These are phyloP conservation scores for Pseudonectria foliicola DNA, from an alignment of 2,329 filamentous ascomycete genomes.

Conservation along the genomic window DNA sequence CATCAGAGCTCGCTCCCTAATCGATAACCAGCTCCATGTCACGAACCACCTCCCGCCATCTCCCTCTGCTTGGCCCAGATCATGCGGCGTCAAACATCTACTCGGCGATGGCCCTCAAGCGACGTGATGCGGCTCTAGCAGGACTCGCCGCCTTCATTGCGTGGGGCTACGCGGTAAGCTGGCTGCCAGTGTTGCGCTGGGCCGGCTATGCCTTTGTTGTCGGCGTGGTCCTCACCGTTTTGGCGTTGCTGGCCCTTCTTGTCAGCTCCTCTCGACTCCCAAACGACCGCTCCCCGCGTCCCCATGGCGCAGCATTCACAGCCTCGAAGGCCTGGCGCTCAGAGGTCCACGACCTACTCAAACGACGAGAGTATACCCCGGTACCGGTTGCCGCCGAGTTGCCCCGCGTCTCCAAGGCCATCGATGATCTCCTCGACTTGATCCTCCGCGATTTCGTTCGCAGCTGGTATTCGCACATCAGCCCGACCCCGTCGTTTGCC, in stretches of 20 bases:
- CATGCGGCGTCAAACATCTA: constrained; percentile 26
- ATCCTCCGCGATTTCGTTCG: constrained; percentile 78
- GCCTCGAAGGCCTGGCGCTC: constrained; percentile 57
- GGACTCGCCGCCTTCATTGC: constrained; percentile 68
- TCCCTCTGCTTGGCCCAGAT: constrained; percentile 15
- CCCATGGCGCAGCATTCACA: constrained; percentile 51
- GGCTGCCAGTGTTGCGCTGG: constrained; percentile 77
- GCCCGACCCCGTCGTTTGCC: constrained; percentile 68
- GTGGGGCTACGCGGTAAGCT: constrained; percentile 81
- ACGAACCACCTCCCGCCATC: constrained; percentile 13
- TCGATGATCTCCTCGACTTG: constrained; percentile 72
- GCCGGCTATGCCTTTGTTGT: constrained; percentile 74
- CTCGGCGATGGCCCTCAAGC: constrained; percentile 60
- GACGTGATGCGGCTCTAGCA: constrained; percentile 64
- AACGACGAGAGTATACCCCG: constrained; percentile 59
- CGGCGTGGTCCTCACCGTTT: constrained; percentile 53
- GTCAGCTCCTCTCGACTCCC: constrained; percentile 46
- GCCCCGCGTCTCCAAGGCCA: constrained; percentile 66
- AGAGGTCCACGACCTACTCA: constrained; percentile 61
- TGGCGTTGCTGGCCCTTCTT: constrained; percentile 50
- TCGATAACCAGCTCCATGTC: constrained; percentile 15
- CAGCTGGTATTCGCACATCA: constrained; percentile 86
- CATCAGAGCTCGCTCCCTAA: constrained; percentile 18
- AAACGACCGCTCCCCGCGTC: constrained; percentile 32
- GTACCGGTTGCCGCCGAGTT: constrained; percentile 68